A percentile compares a stretch with the other conserved stretches of the same genome.
These are phyloP conservation scores for Silybum marianum DNA, from an alignment of 129 eudicot species.

Conservation along the genomic window DNA sequence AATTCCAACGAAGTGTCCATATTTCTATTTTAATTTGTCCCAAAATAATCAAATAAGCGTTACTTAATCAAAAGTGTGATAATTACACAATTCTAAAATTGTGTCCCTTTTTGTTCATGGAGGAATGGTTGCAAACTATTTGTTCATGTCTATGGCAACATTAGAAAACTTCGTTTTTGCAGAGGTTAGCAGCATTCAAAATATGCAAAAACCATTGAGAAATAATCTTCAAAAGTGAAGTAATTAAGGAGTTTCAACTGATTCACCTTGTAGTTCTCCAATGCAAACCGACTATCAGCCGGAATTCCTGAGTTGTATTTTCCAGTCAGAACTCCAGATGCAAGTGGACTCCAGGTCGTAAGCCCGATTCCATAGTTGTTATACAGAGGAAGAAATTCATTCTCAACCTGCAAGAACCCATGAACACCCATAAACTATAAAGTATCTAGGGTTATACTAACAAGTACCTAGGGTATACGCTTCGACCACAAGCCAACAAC, in stretches of 20 bases:
- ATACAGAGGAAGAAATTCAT: constrained; percentile 77
- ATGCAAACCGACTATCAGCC: constrained; percentile 81
- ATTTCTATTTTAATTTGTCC: background rate
- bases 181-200: no score
- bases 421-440: background rate
- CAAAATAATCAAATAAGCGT: background rate
- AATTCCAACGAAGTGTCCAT: background rate
- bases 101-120: background rate
- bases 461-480: background rate
- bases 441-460: background rate
- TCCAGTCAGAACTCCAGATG: constrained; percentile 92
- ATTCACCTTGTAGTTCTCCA: constrained; percentile 88
- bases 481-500: background rate
- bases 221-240: background rate
- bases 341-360: constrained; percentile 98
- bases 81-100: background rate
- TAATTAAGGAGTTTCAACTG: background rate
- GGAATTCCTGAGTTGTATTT: constrained; percentile 78
- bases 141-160: background rate
- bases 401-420: constrained; percentile 67
- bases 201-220: constrained; percentile 6
- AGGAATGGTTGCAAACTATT: background rate
- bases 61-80: no score
- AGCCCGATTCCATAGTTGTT: constrained; percentile 84
- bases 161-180: background rate